Percentiles rank a stretch among this genome's conserved stretches.
phyloP scores from a whole-genome alignment of 1,284 basidiomycete species.

The Somion occarium region DNA sequence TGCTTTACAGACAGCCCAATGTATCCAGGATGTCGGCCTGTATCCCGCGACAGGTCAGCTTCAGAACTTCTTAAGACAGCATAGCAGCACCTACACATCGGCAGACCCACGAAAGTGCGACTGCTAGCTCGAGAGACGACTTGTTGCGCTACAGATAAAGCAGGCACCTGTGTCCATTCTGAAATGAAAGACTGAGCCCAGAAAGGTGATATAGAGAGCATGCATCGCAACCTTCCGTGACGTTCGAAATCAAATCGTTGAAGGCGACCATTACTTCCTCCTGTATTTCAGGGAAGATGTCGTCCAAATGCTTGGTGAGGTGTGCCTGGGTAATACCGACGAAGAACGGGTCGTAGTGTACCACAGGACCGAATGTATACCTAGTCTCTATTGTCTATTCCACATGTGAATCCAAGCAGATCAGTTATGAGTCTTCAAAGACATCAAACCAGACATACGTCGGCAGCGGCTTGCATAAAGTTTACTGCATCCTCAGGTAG shows the following conservation, averaged over 20 bases:
- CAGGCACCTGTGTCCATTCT: slow-evolving; percentile 28
- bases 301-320: background rate
- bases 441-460: slow-evolving; percentile 27
- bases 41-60: background rate
- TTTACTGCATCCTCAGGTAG: slow-evolving; percentile 36
- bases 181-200: background rate
- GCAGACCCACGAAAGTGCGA: slow-evolving; percentile 39
- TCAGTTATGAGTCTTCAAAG: background rate
- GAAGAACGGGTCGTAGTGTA: background rate
- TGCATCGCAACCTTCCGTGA: slow-evolving; percentile 12
- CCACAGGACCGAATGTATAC: slow-evolving; percentile 1
- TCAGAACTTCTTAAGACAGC: background rate
- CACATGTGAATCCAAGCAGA: background rate
- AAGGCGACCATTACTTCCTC: slow-evolving; percentile 24
- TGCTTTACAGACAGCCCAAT: background rate
- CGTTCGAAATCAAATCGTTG: slow-evolving; percentile 16
- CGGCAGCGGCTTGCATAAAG: slow-evolving; percentile 26
- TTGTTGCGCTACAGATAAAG: slow-evolving; percentile 25
- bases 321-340: background rate
- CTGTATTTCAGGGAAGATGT: slow-evolving; percentile 21
- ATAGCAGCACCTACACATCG: slow-evolving; percentile 31
- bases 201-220: background rate
- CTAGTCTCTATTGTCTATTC: background rate
- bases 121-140: slow-evolving; percentile 35
- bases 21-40: slow-evolving; percentile 3